phyloP scores from a whole-genome alignment of 306 rosid species.

The Boehmeria nivea region DNA sequence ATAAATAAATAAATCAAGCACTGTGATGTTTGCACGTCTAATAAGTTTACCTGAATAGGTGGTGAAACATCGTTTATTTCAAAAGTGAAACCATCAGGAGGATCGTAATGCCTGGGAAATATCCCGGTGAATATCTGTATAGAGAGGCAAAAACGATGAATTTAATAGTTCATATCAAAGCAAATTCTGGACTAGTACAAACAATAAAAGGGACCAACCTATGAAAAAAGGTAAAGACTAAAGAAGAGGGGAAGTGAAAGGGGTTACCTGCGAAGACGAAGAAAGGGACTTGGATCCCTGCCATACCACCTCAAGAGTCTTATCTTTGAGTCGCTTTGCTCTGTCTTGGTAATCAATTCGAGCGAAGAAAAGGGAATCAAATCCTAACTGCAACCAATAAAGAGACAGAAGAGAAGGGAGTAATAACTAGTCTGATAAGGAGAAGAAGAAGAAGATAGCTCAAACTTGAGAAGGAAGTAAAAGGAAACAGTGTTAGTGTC shows the following conservation, averaged over 20 bases:
- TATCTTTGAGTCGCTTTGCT: conserved; percentile 57
- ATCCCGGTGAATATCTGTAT: conserved; percentile 76
- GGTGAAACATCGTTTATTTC: conserved; percentile 77
- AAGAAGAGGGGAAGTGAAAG: conserved; percentile 6
- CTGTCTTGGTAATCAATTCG: conserved; percentile 86
- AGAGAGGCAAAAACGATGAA: conserved; percentile 1
- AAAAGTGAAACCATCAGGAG: conserved; percentile 78
- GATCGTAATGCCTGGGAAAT: conserved; percentile 79
- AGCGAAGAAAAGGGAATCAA: conserved; percentile 71
- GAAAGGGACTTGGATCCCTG: conserved; percentile 65
- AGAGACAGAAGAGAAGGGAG: background rate
- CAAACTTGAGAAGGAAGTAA: background rate
- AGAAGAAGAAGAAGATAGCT: background rate
- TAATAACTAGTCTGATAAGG: background rate
- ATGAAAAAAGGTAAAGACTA: conserved; percentile 4
- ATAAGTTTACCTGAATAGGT: conserved; percentile 59
- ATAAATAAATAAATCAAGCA: background rate
- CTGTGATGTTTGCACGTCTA: background rate
- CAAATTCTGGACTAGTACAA: background rate
- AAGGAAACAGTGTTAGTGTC: background rate
- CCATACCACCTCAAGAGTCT: conserved; percentile 80
- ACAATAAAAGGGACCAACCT: background rate
- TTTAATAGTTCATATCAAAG: conserved; percentile 5
- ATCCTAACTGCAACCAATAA: conserved; percentile 64
- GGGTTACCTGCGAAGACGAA: conserved; percentile 64